Evolutionary conservation across 2,329 filamentous ascomycete genomes (phyloP).

Genomic region (Fusarium tupiense): DNA sequence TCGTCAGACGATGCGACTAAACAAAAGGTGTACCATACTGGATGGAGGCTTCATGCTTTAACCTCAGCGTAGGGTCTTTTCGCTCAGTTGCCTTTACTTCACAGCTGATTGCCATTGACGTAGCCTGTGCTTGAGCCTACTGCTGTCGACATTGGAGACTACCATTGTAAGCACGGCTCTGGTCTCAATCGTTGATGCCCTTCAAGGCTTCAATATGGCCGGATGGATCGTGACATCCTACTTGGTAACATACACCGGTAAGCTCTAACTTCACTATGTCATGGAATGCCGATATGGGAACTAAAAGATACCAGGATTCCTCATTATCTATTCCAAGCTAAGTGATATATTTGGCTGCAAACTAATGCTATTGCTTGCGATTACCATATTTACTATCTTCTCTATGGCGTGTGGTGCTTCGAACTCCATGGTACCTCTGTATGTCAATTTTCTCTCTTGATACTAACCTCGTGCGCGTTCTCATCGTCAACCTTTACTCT

Average conservation of each 20-base stretch:
- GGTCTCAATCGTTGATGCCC: constrained; percentile 54
- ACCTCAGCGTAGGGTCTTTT: background rate
- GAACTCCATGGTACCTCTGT: background rate
- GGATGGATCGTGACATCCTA: constrained; percentile 61
- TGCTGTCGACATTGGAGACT: constrained; percentile 58
- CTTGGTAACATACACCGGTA: constrained; percentile 59
- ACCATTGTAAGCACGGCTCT: constrained; percentile 63
- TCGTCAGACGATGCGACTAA: background rate
- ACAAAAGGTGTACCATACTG: constrained; percentile 1
- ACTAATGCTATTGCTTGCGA: constrained; percentile 14
- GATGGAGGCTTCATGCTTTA: background rate
- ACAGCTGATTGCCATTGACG: background rate
- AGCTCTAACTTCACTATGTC: background rate
- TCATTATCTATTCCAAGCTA: constrained; percentile 28
- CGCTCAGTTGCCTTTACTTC: background rate
- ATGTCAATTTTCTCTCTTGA: background rate
- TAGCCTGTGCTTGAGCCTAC: constrained; percentile 11
- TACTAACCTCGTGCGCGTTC: background rate
- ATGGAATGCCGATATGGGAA: rapidly evolving
- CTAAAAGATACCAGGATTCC: constrained; percentile 5
- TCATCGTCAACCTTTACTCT: background rate
- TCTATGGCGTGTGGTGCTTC: constrained; percentile 17
- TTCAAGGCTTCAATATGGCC: constrained; percentile 49
- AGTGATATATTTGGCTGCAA: constrained; percentile 28
- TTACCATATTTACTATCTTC: constrained; percentile 23